phyloP scores from a whole-genome alignment of 306 rosid genomes.

The Cucurbita argyrosperma region DNA sequence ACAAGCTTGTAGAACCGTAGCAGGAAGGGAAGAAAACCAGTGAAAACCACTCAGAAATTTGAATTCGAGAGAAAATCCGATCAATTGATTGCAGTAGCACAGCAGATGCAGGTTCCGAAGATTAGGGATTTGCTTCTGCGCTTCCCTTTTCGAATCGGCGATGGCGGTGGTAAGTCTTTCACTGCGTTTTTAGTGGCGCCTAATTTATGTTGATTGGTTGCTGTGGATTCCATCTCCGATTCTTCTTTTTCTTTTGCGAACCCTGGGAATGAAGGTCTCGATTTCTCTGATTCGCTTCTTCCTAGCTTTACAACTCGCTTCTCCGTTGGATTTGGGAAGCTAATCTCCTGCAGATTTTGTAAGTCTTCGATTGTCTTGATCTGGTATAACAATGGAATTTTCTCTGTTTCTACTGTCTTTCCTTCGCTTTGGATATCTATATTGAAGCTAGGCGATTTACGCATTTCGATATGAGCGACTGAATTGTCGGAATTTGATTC shows the following conservation, averaged over 20 bases:
- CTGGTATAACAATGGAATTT: conserved; percentile 33
- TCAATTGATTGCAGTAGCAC: conserved; percentile 50
- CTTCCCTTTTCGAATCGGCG: conserved; percentile 42
- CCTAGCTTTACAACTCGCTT: conserved; percentile 49
- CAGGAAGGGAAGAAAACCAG: not conserved
- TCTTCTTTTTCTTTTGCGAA: conserved; percentile 45
- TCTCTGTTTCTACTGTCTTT: conserved; percentile 40
- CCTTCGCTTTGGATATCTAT: conserved; percentile 40
- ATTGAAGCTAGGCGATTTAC: conserved; percentile 77
- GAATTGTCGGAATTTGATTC: conserved; percentile 49
- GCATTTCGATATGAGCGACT: conserved; percentile 24
- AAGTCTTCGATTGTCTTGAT: conserved; percentile 16
- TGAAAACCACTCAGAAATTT: not conserved
- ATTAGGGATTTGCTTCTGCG: conserved; percentile 32
- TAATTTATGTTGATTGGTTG: conserved; percentile 17
- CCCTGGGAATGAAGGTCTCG: conserved; percentile 35
- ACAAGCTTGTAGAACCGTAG: not conserved
- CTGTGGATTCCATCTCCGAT: conserved; percentile 5
- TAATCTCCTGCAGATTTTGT: not conserved
- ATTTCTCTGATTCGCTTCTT: conserved; percentile 43
- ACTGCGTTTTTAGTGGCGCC: conserved; percentile 3
- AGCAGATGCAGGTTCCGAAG: conserved; percentile 74
- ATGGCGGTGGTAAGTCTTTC: conserved; percentile 18
- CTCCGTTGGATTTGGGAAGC: conserved; percentile 14
- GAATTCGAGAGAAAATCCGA: not conserved